Evolutionary conservation across 352 stramenopile genomes (phyloP).

Genomic region (Phytophthora constricta): DNA sequence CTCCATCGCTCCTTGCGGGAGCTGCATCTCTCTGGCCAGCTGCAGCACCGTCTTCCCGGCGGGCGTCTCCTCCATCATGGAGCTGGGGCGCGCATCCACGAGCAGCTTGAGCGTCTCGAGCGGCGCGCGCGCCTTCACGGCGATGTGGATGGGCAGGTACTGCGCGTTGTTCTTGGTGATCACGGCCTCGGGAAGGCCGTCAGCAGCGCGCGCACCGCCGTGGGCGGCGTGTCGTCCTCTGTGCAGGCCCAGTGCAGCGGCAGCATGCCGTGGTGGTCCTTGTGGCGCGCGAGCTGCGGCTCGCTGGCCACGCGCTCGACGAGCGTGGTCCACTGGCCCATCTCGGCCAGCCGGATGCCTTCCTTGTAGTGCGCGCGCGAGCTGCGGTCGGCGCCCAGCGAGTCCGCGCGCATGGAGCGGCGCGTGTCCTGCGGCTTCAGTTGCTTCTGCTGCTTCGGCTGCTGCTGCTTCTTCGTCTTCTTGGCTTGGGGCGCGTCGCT

Average conservation of each 20-base stretch:
- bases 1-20: constrained; percentile 53
- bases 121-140: constrained; percentile 63
- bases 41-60: constrained; percentile 74
- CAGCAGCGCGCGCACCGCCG: constrained; percentile 66
- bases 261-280: constrained; percentile 87
- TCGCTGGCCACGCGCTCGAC: constrained; percentile 61
- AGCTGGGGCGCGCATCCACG: constrained; percentile 71
- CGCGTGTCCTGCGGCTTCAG: constrained; percentile 18
- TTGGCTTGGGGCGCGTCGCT: no score
- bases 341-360: constrained; percentile 80
- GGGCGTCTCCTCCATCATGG: constrained; percentile 72
- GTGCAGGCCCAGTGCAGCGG: constrained; percentile 87
- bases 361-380: constrained; percentile 79
- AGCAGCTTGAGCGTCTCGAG: constrained; percentile 63
- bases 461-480: constrained; percentile 15
- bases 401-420: constrained; percentile 28
- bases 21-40: constrained; percentile 63
- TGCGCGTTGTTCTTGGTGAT: constrained; percentile 86
- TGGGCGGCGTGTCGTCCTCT: constrained; percentile 74
- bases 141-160: constrained; percentile 86
- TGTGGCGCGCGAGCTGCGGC: constrained; percentile 74
- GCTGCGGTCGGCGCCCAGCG: constrained; percentile 43
- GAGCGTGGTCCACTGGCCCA: constrained; percentile 79
- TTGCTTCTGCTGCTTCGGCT: constrained; percentile 11
- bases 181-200: constrained; percentile 73